Percentiles rank a stretch among this genome's conserved stretches.
Evolutionary conservation across 345 rosid genomes (phyloP).

Genomic region (Eucalyptus polyanthemos): DNA sequence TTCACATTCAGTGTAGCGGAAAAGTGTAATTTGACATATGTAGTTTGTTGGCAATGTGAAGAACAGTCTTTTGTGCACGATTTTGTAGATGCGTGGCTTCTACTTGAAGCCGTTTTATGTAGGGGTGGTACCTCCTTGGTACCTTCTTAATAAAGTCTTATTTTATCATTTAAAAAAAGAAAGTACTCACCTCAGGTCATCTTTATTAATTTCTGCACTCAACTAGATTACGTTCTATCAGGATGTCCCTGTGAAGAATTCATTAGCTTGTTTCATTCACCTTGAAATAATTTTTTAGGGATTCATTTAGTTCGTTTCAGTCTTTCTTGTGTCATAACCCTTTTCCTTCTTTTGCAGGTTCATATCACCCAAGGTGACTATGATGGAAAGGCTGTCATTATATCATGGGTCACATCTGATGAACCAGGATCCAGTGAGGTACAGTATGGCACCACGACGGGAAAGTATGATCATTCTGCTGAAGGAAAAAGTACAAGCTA

Average conservation of each 20-base stretch:
- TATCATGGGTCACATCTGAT: constrained; percentile 81
- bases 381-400: constrained; percentile 67
- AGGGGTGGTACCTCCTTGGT: not conserved
- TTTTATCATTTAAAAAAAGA: not conserved
- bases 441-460: constrained; percentile 29
- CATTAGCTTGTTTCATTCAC: not conserved
- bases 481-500: constrained; percentile 49
- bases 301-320: not conserved
- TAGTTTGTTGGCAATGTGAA: not conserved
- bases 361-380: constrained; percentile 92
- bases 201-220: not conserved
- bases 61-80: not conserved
- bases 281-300: not conserved
- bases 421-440: constrained; percentile 52
- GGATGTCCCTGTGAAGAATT: not conserved
- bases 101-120: not conserved
- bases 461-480: constrained; percentile 37
- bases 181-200: not conserved
- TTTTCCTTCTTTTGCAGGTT: constrained; percentile 21
- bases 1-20: not conserved
- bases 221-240: not conserved
- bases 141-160: not conserved
- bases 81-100: not conserved
- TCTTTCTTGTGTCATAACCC: not conserved
- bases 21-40: not conserved